Evolutionary conservation across 768 basidiomycete species (phyloP).

Genomic region (Mycena pura): DNA sequence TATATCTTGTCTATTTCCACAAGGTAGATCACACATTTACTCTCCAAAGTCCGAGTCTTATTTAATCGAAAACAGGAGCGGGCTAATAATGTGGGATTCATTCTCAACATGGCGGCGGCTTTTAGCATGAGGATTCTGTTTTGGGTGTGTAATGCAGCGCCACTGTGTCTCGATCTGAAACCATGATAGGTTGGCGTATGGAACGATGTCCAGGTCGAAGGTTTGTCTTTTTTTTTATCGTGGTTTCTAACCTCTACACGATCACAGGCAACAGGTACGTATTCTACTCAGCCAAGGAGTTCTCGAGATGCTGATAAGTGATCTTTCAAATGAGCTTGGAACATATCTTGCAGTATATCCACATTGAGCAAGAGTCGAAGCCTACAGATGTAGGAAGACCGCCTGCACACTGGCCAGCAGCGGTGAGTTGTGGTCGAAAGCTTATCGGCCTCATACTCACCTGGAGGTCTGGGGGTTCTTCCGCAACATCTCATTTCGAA

Average conservation of each 20-base stretch:
- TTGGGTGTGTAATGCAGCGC: conserved; percentile 35
- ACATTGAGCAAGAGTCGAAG: conserved; percentile 52
- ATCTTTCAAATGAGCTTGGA: conserved; percentile 47
- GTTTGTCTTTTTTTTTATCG: conserved; percentile 31
- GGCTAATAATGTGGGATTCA: not conserved
- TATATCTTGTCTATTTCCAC: conserved; percentile 11
- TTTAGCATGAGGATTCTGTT: conserved; percentile 64
- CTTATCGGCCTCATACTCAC: conserved; percentile 63
- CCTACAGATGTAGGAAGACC: conserved; percentile 50
- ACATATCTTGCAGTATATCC: conserved; percentile 62
- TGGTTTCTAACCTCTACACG: conserved; percentile 37
- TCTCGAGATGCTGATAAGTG: not conserved
- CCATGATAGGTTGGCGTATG: not conserved
- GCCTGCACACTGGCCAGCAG: conserved; percentile 58
- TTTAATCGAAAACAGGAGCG: conserved; percentile 45
- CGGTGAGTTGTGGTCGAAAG: conserved; percentile 25
- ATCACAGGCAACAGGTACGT: conserved; percentile 31
- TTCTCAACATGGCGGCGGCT: conserved; percentile 53
- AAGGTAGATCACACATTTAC: not conserved
- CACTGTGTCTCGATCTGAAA: not conserved
- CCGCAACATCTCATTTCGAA: conserved; percentile 58
- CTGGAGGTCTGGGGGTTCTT: conserved; percentile 58
- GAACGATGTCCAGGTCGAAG: not conserved
- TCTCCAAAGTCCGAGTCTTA: conserved; percentile 35
- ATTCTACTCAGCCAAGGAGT: not conserved